Evolutionary conservation across 2,329 filamentous ascomycete species (phyloP), one percentile per base, ranked within the genome.

Genomic region (Pseudogymnoascus destructans): DNA sequence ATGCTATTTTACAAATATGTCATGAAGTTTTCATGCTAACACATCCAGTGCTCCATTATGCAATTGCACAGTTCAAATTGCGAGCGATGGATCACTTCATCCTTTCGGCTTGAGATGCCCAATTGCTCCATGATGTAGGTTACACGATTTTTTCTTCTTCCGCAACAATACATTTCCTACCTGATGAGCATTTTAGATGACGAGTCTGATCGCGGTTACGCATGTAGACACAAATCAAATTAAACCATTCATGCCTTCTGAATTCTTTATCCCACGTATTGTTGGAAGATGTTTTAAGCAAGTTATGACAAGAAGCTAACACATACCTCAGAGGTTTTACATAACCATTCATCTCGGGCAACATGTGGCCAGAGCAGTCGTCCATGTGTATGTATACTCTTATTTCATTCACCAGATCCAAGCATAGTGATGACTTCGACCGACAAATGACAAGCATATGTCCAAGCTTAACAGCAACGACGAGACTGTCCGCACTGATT

Each of bases 401-500:
- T 13, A 52, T 52, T 52, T 52, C 25, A 52, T 52, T 32, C 46
- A 52, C 30, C 25, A 52, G 23, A 52, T 52, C 63, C 60, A 59
- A 68, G 67, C 67, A 71, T 73, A 68, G 82, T 93, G 89, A 93
- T 93, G 88, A 93, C 79, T 72, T 78, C 73, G 81, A 89, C 85
- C 81, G 80, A 77, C 73, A 75, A 85, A 83, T 82, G 89, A 95
- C 89, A 95, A 95, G 89, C 89, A 95, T 95, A 95, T 95, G 89
- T 95, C 89, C 79, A 85, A 95, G 89, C 82, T 78, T 75, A 63
- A 71, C 70, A 70, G 76, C 75, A 59, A 73, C 74, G 77, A 79
- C 74, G 77, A 79, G 64, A 75, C 69, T 70, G 72, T 78, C 75
- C 71, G 71, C 67, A 71, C 75, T 77, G 73, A 75, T 70, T 64